Evolutionary conservation across 106 monocot genomes (phyloP).

Genomic region (Agapanthus africanus): DNA sequence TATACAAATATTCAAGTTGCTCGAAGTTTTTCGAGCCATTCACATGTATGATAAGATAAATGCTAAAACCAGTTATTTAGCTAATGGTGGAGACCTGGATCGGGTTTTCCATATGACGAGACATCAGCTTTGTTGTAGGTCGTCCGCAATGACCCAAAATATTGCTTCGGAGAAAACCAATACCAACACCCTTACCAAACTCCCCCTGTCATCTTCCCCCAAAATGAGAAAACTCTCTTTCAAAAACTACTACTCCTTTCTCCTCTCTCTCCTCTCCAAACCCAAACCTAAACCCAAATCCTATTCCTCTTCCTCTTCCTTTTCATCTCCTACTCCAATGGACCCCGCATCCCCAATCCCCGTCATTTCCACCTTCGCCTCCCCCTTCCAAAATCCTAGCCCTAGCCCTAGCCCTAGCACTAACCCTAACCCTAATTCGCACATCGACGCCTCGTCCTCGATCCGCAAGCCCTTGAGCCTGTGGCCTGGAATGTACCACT

Average conservation of each 20-base stretch:
- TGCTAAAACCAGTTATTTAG: no score
- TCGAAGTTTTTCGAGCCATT: no score
- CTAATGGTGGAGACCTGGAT: no score
- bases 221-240: not conserved
- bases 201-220: not conserved
- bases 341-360: conserved; percentile 25
- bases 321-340: conserved; percentile 7
- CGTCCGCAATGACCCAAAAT: no score
- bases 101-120: no score
- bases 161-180: no score
- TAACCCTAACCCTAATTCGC: not conserved
- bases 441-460: conserved; percentile 34
- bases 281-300: not conserved
- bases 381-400: conserved; percentile 26
- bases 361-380: conserved; percentile 45
- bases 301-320: conserved; percentile 1
- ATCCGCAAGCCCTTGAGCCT: conserved; percentile 78
- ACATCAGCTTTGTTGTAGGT: no score
- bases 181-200: no score
- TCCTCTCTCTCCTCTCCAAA: not conserved
- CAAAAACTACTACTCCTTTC: no score
- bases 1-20: no score
- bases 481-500: conserved; percentile 98
- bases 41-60: no score
- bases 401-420: not conserved